Percentiles rank a stretch among this genome's conserved stretches.
Evolutionary conservation across 2,329 filamentous ascomycete species (phyloP).

Genomic region (Ilyonectria destructans): DNA sequence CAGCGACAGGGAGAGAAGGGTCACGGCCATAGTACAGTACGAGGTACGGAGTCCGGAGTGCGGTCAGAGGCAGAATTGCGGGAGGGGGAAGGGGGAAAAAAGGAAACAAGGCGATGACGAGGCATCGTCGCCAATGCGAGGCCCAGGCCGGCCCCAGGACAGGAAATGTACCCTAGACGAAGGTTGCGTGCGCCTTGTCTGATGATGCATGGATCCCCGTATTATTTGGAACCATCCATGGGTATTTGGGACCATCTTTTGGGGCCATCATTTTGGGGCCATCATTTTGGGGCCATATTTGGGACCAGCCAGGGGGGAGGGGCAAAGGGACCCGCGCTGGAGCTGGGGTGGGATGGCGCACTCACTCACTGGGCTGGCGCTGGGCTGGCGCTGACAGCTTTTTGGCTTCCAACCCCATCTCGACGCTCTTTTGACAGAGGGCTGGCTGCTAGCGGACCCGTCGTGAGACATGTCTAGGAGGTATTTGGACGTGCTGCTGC

Average conservation of each 20-base stretch:
- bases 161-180: slow-evolving; percentile 21
- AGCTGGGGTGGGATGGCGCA: not conserved
- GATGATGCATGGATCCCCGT: slow-evolving; percentile 29
- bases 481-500: not conserved
- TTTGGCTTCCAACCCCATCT: too few species aligned
- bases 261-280: not conserved
- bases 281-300: not conserved
- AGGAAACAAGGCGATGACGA: slow-evolving; percentile 18
- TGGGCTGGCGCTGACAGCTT: not conserved
- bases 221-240: slow-evolving; percentile 16
- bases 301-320: not conserved
- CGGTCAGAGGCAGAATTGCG: slow-evolving; percentile 2
- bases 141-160: not conserved
- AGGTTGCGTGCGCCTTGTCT: slow-evolving; percentile 28
- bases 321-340: not conserved
- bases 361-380: not conserved
- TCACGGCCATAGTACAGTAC: slow-evolving; percentile 11
- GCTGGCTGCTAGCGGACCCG: not conserved
- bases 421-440: not conserved
- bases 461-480: not conserved
- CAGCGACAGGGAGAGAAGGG: slow-evolving; percentile 20
- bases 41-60: not conserved
- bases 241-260: not conserved
- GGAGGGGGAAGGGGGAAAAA: not conserved
- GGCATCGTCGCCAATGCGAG: slow-evolving; percentile 8